Evolutionary conservation across 371 early-diverging fungal genomes (phyloP).

Genomic region (Mucor racemosus): DNA sequence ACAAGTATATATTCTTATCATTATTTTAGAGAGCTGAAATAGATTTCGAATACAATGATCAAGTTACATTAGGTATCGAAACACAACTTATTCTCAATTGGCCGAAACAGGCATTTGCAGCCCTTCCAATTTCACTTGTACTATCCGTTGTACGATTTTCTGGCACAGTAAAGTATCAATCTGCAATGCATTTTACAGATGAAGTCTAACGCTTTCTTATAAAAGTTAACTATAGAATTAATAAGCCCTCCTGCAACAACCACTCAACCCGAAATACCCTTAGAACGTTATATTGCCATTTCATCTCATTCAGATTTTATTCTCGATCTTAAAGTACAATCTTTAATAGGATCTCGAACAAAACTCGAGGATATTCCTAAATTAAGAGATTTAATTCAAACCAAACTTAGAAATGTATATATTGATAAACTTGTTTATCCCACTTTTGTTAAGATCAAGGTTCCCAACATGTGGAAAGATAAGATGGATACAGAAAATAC

Average conservation of each 20-base stretch:
- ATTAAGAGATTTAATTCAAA: constrained; percentile 82
- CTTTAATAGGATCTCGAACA: constrained; percentile 89
- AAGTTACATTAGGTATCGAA: constrained; percentile 77
- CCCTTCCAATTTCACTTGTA: constrained; percentile 86
- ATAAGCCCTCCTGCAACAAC: constrained; percentile 53
- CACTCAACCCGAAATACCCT: constrained; percentile 40
- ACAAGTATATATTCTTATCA: not conserved
- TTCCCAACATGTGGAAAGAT: constrained; percentile 53
- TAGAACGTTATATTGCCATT: constrained; percentile 64
- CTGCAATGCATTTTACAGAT: no score
- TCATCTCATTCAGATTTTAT: constrained; percentile 75
- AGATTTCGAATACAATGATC: constrained; percentile 81
- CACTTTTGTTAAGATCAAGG: constrained; percentile 57
- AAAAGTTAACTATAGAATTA: constrained; percentile 49
- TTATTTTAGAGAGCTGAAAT: constrained; percentile 57
- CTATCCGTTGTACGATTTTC: constrained; percentile 85
- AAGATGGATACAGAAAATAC: constrained; percentile 19
- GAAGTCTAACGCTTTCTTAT: no score
- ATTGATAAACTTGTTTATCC: constrained; percentile 69
- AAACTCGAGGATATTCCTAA: constrained; percentile 95
- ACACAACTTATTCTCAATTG: constrained; percentile 89
- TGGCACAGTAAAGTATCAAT: constrained; percentile 69
- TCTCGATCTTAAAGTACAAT: constrained; percentile 86
- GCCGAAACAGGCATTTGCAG: constrained; percentile 86
- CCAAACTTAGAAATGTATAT: constrained; percentile 73